Evolutionary conservation across 2,329 filamentous ascomycete genomes (phyloP), one percentile per base, ranked within the genome.

Genomic region (Fusarium sambucinum): DNA sequence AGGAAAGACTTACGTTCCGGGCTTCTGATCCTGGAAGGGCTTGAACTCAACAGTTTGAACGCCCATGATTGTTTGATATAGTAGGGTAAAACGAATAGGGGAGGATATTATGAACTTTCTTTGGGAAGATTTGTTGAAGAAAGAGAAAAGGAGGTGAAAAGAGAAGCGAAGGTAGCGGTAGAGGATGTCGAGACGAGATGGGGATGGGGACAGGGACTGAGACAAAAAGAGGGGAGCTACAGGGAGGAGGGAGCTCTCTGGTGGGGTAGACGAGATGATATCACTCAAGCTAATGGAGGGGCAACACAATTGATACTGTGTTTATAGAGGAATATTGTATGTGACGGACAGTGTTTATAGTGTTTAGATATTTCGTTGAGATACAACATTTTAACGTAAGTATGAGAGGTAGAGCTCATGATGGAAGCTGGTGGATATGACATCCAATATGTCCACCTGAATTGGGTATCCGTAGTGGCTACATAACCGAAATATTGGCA

Each of bases 21-120:
- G 94, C 87, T 99, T 99, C 88, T 99, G 96, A 87, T 98, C 96
- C 70, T 91, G 87, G 82, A 96, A 97, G 63, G 94, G 89, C 80
- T 89, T 89, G 80, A 97, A 89, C 74, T 91, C 87, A 76, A 97
- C 92, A 55, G 91, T 93, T 81, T 92, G 87, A 81, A 85, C 78
- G 71, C 83, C 82, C 93, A 97, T 96, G 77, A 69, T 86, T 59
- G 59, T 14, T 37, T 23, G 35, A 54, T 63, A 48, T 52, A 47
- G 55, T 54, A 52, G 37, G 21, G 25, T 19, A 53, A 29, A 40
- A n/a, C 38, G 41, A 37, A 53, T 19, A 32, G 45, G 59, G 55
- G 42, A 47, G 44, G 35, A 40, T 47, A 42, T 16, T 45, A 40
- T 38, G 10, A 25, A 11, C 14, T 25, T 13, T 17, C 9, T 19